Base-by-base conservation (phyloP, 1,284 basidiomycete species). In the Phenoliferia sp. region DNA sequence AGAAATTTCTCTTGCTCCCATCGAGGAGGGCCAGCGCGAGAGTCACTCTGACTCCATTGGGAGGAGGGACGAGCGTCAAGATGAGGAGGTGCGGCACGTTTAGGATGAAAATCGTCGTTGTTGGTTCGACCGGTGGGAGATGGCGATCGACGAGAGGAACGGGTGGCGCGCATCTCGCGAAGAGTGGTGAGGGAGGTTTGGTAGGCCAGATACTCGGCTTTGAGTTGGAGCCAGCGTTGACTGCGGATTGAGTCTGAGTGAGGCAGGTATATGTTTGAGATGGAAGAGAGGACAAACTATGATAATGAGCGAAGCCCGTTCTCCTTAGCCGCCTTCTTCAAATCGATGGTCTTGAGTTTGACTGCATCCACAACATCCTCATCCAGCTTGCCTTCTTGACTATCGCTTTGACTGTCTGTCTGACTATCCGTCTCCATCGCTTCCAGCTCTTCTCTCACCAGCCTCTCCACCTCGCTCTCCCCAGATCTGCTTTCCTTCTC, bases 191-290 rank as follows among this genome's bases (percentile, higher is more conserved):
- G 61, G 19, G 62, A 28, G 32, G 56, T 57, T 5, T 62, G 67
- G 63, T 73, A 73, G 7, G 64, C 39, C 7, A 71, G 55, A 57
- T 73, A 73, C 36, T 73, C 71, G 34, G 61, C 29, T 59, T 73
- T 70, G 33, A 70, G 64, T 0, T 56, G 61, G 59, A 70, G 57
- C 69, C 69, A 73, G 16, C 59, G 28, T 7, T 62, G 12, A 22
- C 71, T 72, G 68, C 3, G 4, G 22, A 1, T 10, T 3, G 17
- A 26, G n/a, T 58, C 29, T 19, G 56, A 10, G 26, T 31, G 5
- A n/a, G 55, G 29, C 22, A 9, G 50, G 9, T 28, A 28, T 31
- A 15, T 34, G 7, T 16, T 7, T 19, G 16, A 26, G 17, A 50
- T 5, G 3, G n/a, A 26, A 12, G 31, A 7, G 36, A 22, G 35